Base-by-base conservation (phyloP, 2,329 filamentous ascomycete genomes). In the Nemania sp. region DNA sequence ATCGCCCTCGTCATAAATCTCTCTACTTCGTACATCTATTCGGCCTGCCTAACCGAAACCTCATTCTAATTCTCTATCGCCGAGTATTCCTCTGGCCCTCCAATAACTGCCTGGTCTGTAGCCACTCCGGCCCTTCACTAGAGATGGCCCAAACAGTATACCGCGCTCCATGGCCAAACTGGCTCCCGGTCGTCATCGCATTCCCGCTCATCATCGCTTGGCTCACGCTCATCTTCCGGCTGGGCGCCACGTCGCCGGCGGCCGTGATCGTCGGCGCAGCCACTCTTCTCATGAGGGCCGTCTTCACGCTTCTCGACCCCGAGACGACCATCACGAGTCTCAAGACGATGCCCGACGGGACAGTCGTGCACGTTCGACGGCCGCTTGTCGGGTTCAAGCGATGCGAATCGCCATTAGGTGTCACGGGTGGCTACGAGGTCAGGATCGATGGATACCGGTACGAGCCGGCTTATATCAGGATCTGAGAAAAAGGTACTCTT, bases 71-170 rank as follows among this genome's bases (percentile, higher is more conserved):
- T 40, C 13, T n/a, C 37, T 40, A 17, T n/a, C n/a, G 15, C 37
- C 13, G n/a, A 6, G 18, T n/a, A 15, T 17, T n/a, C n/a, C 15
- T 48, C 25, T 32, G 13, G 12, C 18, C 32, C 18, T 13, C 2
- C 29, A 34, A 34, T 32, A 21, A 17, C n/a, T n/a, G n/a, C n/a
- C n/a, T n/a, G n/a, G n/a, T n/a, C n/a, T 32, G 25, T 7, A 34
- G 15, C 13, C 10, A 12, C 4, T 35, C 11, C 20, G 39, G 43
- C 20, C 5, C 5, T 43, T 20, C 15, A 5, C 25, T 15, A 21
- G 20, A 42, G 13, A 63, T 63, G 60, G 35, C 57, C n/a, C 60
- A 63, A 34, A 60, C 60, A 20, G 48, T 63, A 13, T 63, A 63
- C 47, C 21, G 20, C 10, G 52, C 53, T 12, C 53, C 60, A 2